Conservation (phyloP, 1,284 basidiomycete species). For the Fistulina hepatica region DNA sequence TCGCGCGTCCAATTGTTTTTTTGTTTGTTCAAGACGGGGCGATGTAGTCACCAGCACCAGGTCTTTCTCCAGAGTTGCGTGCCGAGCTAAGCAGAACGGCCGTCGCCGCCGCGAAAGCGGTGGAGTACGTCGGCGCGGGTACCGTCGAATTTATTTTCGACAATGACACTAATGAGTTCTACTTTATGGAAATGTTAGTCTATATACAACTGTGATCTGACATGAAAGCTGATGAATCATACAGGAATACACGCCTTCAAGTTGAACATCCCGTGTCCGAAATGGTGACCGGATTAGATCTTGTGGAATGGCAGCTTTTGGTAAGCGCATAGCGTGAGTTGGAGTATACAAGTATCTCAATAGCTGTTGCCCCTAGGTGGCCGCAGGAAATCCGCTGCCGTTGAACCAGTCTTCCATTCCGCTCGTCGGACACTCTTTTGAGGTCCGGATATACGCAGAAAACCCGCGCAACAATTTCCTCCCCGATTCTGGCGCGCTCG, state of each 20-base stretch:
- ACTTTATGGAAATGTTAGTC: conserved; percentile 86
- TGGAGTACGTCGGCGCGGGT: conserved; percentile 84
- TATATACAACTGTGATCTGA: conserved; percentile 3
- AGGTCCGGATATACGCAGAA: conserved; percentile 95
- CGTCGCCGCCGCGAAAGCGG: conserved; percentile 83
- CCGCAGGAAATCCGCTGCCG: conserved; percentile 80
- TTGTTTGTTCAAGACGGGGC: background rate
- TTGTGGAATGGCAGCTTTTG: conserved; percentile 92
- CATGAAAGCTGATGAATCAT: conserved; percentile 2
- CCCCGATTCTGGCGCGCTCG: conserved; percentile 77
- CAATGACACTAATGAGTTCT: conserved; percentile 75
- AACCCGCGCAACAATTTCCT: conserved; percentile 90
- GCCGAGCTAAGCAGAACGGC: conserved; percentile 80
- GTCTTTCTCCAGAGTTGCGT: conserved; percentile 64
- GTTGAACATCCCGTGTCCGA: conserved; percentile 95
- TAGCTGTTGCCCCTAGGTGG: conserved; percentile 53
- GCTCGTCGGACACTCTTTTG: conserved; percentile 86
- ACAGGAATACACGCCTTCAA: conserved; percentile 85
- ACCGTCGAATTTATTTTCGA: conserved; percentile 94
- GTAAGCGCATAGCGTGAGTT: conserved; percentile 26
- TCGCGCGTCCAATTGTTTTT: background rate
- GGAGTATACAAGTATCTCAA: background rate
- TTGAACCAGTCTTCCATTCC: conserved; percentile 69
- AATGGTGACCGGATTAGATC: conserved; percentile 87
- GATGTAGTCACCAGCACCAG: conserved; percentile 78